phyloP scores from a whole-genome alignment of 768 basidiomycete genomes.

The Tulasnella sp. region DNA sequence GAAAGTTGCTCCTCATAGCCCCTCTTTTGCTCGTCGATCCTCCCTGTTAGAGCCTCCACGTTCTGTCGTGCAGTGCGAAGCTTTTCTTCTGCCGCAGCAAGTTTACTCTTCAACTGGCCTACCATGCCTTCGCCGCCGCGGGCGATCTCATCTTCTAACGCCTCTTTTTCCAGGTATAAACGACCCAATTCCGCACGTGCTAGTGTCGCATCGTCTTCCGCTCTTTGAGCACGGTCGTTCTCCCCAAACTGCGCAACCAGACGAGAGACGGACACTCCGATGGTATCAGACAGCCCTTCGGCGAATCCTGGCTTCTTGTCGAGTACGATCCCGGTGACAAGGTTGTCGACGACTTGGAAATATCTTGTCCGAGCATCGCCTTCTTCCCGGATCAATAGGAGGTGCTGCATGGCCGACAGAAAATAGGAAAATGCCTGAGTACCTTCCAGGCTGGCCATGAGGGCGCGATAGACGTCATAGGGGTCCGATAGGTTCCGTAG shows the following conservation, averaged over 20 bases:
- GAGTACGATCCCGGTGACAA: constrained; percentile 84
- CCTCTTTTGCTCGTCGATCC: constrained; percentile 63
- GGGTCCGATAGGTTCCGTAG: constrained; percentile 69
- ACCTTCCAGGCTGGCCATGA: constrained; percentile 65
- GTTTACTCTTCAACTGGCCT: constrained; percentile 63
- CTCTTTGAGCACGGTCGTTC: constrained; percentile 67
- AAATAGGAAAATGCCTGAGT: constrained; percentile 76
- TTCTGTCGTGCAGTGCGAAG: constrained; percentile 70
- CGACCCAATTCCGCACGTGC: constrained; percentile 53
- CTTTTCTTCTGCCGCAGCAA: constrained; percentile 63
- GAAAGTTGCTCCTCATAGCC: constrained; percentile 79
- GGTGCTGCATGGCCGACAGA: constrained; percentile 86
- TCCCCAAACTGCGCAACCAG: constrained; percentile 87
- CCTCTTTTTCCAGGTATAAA: constrained; percentile 72
- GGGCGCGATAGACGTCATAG: constrained; percentile 76
- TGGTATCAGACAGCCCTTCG: constrained; percentile 68
- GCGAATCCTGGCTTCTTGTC: constrained; percentile 64
- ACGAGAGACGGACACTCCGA: constrained; percentile 82
- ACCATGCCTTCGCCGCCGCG: constrained; percentile 76
- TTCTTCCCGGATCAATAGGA: constrained; percentile 83
- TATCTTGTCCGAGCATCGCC: constrained; percentile 75
- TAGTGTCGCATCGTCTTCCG: constrained; percentile 65
- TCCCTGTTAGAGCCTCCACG: constrained; percentile 60
- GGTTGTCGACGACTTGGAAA: constrained; percentile 81
- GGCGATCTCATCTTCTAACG: constrained; percentile 69